phyloP scores from a whole-genome alignment of 192 early-diverging fungal genomes.

The Podila epicladia region DNA sequence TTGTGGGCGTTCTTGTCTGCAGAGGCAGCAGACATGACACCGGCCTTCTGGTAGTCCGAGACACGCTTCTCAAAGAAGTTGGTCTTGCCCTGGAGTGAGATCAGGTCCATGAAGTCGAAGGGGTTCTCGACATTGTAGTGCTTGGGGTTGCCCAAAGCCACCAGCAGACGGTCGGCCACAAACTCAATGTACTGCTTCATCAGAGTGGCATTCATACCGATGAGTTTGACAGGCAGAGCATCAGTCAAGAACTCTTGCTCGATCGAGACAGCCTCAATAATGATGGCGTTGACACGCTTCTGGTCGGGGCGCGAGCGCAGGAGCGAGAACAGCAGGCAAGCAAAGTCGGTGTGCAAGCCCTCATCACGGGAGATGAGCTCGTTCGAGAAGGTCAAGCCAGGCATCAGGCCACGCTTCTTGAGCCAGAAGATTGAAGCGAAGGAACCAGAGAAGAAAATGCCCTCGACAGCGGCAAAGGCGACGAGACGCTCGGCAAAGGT shows the following conservation, averaged over 20 bases:
- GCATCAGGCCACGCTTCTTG: slow-evolving; percentile 99
- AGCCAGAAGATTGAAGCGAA: slow-evolving; percentile 99
- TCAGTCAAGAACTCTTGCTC: slow-evolving; percentile 98
- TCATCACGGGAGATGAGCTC: slow-evolving; percentile 98
- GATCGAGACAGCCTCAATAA: slow-evolving; percentile 88
- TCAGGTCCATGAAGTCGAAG: slow-evolving; percentile 99
- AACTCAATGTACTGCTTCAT: slow-evolving; percentile 99
- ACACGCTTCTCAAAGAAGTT: slow-evolving; percentile 99
- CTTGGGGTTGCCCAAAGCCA: slow-evolving; percentile 89
- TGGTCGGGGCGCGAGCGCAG: slow-evolving; percentile 77
- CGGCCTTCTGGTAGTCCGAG: slow-evolving; percentile 95
- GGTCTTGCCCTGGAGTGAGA: slow-evolving; percentile 98
- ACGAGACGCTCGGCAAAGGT: slow-evolving; percentile 93
- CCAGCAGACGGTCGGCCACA: slow-evolving; percentile 94
- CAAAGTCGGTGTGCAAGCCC: slow-evolving; percentile 97
- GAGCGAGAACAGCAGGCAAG: slow-evolving; percentile 90
- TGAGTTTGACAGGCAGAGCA: slow-evolving; percentile 89
- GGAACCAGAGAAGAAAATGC: slow-evolving; percentile 98
- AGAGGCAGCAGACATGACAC: slow-evolving; percentile 71
- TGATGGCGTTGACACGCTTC: slow-evolving; percentile 75
- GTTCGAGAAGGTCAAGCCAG: slow-evolving; percentile 97
- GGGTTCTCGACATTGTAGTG: slow-evolving; percentile 89
- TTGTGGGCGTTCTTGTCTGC: slow-evolving; percentile 70
- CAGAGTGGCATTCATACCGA: slow-evolving; percentile 95
- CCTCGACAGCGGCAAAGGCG: slow-evolving; percentile 98